Evolutionary conservation across 2,329 filamentous ascomycete genomes (phyloP).

Genomic region (Didymellaceae sp.): DNA sequence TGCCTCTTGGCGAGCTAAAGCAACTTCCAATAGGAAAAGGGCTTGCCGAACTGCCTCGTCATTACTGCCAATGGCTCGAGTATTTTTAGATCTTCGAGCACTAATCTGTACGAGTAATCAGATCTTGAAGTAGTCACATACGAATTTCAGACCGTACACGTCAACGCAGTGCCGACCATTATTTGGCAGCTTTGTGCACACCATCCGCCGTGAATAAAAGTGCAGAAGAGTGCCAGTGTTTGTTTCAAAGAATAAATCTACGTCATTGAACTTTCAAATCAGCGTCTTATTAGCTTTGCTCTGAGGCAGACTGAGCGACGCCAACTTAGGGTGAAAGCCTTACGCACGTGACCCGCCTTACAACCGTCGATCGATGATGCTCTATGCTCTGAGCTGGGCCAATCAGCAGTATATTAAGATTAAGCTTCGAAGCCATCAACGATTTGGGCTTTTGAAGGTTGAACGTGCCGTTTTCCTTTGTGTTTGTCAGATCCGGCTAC

Average conservation of each 20-base stretch:
- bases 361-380: neutral
- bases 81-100: neutral
- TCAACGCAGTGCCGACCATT: no score
- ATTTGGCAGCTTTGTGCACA: no score
- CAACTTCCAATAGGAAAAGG: neutral
- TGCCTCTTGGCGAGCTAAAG: neutral
- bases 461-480: neutral
- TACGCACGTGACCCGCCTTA: neutral
- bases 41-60: conserved; percentile 1
- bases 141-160: no score
- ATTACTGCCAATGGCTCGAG: neutral
- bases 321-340: neutral
- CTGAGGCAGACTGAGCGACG: no score
- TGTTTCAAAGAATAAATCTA: neutral
- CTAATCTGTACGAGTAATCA: neutral
- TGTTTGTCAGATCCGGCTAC: neutral
- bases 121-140: neutral
- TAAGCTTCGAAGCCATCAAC: neutral
- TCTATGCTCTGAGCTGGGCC: neutral
- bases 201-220: no score
- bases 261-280: neutral
- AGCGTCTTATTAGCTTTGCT: neutral
- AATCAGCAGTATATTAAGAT: neutral
- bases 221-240: no score
- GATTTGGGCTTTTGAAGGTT: neutral